Conservation (phyloP, 495 filamentous ascomycete genomes). For the Neurospora sp. region DNA sequence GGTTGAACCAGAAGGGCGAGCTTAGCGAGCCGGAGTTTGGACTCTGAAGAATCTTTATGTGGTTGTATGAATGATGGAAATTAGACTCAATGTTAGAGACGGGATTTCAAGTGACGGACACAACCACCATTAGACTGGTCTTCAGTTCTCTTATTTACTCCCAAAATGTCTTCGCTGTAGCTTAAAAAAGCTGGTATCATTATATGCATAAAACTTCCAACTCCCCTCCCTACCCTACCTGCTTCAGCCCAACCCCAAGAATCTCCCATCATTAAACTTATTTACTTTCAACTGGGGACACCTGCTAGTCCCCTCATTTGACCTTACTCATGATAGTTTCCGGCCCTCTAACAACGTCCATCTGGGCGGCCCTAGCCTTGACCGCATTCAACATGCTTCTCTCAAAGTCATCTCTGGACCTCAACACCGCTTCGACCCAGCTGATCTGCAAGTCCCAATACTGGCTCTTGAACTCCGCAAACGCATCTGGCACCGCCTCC, state of each 20-base stretch:
- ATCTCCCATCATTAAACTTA: not conserved
- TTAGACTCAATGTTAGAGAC: not conserved
- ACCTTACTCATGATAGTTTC: conserved; percentile 91
- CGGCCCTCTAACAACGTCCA: conserved; percentile 62
- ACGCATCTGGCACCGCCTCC: conserved; percentile 58
- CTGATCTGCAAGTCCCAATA: conserved; percentile 93
- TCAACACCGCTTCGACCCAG: conserved; percentile 92
- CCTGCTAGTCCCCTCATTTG: conserved; percentile 41
- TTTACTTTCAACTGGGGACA: not conserved
- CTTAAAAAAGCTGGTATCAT: not conserved
- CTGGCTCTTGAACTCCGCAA: conserved; percentile 68
- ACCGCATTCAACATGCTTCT: conserved; percentile 76
- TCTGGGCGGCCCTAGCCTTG: conserved; percentile 75
- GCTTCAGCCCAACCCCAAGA: not conserved
- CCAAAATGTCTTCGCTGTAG: not conserved
- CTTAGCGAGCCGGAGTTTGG: not conserved
- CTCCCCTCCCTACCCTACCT: not conserved
- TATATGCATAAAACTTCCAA: not conserved
- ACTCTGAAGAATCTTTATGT: not conserved
- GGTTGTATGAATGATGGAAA: not conserved
- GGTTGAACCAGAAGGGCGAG: not conserved
- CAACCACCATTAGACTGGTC: not conserved
- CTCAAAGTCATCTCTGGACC: conserved; percentile 87
- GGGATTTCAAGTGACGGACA: not conserved
- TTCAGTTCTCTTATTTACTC: not conserved